Percentiles rank a stretch among this genome's conserved stretches.
Conservation (phyloP, 768 basidiomycete species). For the Phylloporus sp. region DNA sequence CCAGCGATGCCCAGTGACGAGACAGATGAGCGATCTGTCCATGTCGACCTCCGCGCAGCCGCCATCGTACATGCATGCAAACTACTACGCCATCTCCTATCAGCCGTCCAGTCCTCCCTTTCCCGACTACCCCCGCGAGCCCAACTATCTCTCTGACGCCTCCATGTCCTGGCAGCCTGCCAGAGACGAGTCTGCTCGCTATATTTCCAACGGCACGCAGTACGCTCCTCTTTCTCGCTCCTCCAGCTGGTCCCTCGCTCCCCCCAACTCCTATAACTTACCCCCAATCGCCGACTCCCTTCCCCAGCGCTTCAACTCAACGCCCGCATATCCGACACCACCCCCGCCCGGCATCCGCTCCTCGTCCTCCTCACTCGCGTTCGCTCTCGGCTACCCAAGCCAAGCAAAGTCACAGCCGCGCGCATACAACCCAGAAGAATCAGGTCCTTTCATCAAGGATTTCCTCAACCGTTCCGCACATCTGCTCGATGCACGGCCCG, state of each 20-base stretch:
- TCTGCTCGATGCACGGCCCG: conserved; percentile 36
- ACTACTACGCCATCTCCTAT: conserved; percentile 25
- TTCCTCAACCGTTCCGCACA: conserved; percentile 48
- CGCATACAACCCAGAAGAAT: conserved; percentile 52
- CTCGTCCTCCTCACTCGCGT: conserved; percentile 72
- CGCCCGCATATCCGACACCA: conserved; percentile 65
- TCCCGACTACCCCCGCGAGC: conserved; percentile 62
- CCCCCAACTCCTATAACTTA: conserved; percentile 46
- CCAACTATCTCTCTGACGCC: conserved; percentile 50
- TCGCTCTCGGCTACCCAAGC: conserved; percentile 54
- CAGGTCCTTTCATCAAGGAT: conserved; percentile 57
- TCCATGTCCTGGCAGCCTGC: conserved; percentile 59
- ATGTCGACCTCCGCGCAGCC: conserved; percentile 55
- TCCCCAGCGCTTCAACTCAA: conserved; percentile 58
- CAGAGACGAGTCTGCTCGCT: conserved; percentile 54
- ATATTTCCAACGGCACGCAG: conserved; percentile 52
- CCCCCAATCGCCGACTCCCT: conserved; percentile 59
- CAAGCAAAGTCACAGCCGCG: conserved; percentile 23
- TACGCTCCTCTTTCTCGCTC: conserved; percentile 38
- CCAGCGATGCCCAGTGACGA: conserved; percentile 45
- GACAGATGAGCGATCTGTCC: conserved; percentile 60
- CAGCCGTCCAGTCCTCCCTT: conserved; percentile 50
- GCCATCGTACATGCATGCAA: conserved; percentile 60
- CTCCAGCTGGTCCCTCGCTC: conserved; percentile 39
- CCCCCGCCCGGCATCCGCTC: conserved; percentile 57